Evolutionary conservation across 305 asterid genomes (phyloP).

Genomic region (Solanum hybrid): DNA sequence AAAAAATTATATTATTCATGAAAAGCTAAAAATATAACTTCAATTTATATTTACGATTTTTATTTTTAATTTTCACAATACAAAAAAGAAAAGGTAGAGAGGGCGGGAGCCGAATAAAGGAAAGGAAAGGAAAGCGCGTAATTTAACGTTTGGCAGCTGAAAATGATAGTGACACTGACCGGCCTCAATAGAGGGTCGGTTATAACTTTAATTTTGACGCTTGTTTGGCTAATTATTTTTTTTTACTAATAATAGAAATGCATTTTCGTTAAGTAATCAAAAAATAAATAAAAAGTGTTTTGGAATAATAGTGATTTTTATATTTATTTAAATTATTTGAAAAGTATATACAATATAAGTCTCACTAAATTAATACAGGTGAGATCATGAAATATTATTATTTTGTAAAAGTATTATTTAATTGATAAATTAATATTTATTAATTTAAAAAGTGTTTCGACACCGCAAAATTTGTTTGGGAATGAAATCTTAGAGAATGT

Average conservation of each 20-base stretch:
- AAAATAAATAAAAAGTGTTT: not conserved
- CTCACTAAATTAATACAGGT: not conserved
- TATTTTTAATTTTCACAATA: too few species aligned
- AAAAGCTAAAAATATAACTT: too few species aligned
- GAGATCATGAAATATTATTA: too few species aligned
- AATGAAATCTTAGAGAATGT: not conserved
- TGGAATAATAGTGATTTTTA: not conserved
- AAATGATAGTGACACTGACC: not conserved
- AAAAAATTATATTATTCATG: not conserved
- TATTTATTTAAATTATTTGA: not conserved
- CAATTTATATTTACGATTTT: too few species aligned
- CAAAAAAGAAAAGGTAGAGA: not conserved
- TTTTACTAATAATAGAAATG: not conserved
- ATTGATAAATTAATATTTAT: too few species aligned
- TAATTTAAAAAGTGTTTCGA: too few species aligned
- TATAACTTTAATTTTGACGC: not conserved
- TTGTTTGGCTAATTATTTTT: not conserved
- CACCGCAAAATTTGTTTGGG: rapidly evolving
- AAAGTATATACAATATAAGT: not conserved
- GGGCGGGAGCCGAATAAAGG: not conserved
- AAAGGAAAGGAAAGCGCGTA: not conserved
- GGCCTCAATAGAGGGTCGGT: not conserved
- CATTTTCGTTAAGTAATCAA: not conserved
- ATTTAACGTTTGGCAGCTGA: not conserved
- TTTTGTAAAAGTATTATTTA: too few species aligned